Evolutionary conservation across 139 green algal species (phyloP).

Genomic region (Chlamydomonas asymmetrica): DNA sequence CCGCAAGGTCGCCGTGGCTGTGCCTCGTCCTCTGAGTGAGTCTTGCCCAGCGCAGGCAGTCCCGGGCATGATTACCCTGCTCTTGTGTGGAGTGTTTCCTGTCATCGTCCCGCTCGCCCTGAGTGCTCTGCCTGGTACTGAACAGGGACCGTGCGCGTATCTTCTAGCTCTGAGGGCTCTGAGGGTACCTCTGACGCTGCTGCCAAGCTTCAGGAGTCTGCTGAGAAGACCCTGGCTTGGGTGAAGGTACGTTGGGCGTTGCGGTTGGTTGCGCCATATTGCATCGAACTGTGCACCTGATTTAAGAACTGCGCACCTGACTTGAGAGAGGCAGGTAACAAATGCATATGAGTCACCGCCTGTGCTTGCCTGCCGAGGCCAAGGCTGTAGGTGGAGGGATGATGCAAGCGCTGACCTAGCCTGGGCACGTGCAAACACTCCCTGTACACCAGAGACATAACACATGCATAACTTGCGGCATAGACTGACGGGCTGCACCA

Average conservation of each 20-base stretch:
- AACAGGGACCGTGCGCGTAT: no score
- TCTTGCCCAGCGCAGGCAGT: no score
- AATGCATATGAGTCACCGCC: background rate
- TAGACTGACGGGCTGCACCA: background rate
- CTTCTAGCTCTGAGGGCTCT: no score
- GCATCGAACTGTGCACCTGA: background rate
- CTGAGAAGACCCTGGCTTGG: background rate
- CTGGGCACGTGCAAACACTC: background rate
- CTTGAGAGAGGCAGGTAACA: background rate
- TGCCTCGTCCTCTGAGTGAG: no score
- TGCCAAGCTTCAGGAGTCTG: constrained; percentile 16
- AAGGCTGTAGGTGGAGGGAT: background rate
- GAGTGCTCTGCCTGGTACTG: no score
- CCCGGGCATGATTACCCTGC: no score
- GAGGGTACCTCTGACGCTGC: no score
- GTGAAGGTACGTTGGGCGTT: background rate
- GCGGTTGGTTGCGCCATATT: background rate
- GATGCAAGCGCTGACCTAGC: background rate
- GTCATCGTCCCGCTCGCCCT: no score
- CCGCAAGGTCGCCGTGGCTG: no score
- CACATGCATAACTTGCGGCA: background rate
- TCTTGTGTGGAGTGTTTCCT: no score
- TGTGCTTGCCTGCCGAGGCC: background rate
- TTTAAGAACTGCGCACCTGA: background rate
- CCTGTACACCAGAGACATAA: no score